phyloP scores from a whole-genome alignment of 2,329 filamentous ascomycete species.

The Clonostachys sp. region DNA sequence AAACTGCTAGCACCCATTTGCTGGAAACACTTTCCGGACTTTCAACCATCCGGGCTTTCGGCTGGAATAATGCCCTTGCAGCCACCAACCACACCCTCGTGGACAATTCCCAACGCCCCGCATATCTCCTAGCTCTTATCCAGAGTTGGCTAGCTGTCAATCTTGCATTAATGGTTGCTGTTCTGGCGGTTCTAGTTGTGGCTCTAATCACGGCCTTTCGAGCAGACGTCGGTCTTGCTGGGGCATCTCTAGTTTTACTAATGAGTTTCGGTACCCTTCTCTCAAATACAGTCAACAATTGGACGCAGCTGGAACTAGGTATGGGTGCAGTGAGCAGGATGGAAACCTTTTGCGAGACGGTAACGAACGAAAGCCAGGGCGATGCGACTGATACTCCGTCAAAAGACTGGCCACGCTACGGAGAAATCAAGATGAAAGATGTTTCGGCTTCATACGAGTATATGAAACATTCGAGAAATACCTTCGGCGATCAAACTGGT shows the following conservation, averaged over 20 bases:
- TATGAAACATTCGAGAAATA: neutral
- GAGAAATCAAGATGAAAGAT: constrained; percentile 18
- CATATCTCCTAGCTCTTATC: constrained; percentile 50
- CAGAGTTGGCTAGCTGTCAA: constrained; percentile 52
- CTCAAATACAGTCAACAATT: constrained; percentile 17
- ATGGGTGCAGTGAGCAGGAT: constrained; percentile 17
- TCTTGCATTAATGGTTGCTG: constrained; percentile 40
- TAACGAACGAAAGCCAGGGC: constrained; percentile 9
- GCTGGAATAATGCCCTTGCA: constrained; percentile 39
- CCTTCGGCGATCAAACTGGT: no score
- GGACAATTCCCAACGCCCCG: constrained; percentile 48
- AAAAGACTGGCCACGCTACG: constrained; percentile 20
- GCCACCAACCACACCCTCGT: constrained; percentile 38
- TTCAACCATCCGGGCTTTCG: constrained; percentile 49
- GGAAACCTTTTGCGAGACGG: constrained; percentile 15
- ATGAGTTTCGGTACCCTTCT: constrained; percentile 23
- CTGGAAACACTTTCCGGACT: constrained; percentile 48
- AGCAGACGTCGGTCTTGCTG: constrained; percentile 23
- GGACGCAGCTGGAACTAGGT: constrained; percentile 20
- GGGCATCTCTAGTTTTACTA: constrained; percentile 26
- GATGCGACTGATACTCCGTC: constrained; percentile 8
- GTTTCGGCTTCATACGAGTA: constrained; percentile 25
- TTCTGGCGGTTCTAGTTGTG: constrained; percentile 39
- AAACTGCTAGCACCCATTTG: constrained; percentile 34
- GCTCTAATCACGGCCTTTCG: constrained; percentile 33